Conservation (phyloP, 2,329 filamentous ascomycete species). For the Juglanconis sp. region DNA sequence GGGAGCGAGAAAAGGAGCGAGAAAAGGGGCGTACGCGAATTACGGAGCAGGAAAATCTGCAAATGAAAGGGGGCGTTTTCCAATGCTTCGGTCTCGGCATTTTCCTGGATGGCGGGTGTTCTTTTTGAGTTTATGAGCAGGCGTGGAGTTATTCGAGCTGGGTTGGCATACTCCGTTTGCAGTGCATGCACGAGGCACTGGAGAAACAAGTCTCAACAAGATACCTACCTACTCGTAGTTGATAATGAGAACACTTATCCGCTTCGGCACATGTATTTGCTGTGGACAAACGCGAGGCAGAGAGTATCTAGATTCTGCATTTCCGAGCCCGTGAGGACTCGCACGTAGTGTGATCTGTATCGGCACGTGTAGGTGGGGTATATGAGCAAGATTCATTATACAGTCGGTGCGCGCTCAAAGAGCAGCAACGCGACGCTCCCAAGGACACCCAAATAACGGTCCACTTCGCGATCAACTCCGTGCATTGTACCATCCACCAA, state of each 20-base stretch:
- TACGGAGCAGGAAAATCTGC: background rate
- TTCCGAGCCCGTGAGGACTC: too few species aligned
- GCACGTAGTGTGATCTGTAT: too few species aligned
- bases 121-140: background rate
- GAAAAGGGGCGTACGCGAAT: background rate
- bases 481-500: background rate
- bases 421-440: background rate
- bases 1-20: background rate
- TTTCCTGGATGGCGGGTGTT: background rate
- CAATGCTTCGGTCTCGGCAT: background rate
- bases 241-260: background rate
- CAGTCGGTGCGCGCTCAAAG: background rate
- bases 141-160: background rate
- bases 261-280: too few species aligned
- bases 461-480: background rate
- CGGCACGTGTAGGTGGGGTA: background rate
- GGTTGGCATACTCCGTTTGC: background rate
- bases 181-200: background rate
- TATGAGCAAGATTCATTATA: background rate
- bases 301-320: too few species aligned
- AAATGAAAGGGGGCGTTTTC: background rate
- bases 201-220: background rate
- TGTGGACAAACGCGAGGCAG: too few species aligned
- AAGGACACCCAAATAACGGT: background rate
- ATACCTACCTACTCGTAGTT: background rate